A percentile compares a stretch with the other conserved stretches of the same genome.
Evolutionary conservation across 176 grass and related monocot genomes (phyloP).

Genomic region (Oryza meridionalis): DNA sequence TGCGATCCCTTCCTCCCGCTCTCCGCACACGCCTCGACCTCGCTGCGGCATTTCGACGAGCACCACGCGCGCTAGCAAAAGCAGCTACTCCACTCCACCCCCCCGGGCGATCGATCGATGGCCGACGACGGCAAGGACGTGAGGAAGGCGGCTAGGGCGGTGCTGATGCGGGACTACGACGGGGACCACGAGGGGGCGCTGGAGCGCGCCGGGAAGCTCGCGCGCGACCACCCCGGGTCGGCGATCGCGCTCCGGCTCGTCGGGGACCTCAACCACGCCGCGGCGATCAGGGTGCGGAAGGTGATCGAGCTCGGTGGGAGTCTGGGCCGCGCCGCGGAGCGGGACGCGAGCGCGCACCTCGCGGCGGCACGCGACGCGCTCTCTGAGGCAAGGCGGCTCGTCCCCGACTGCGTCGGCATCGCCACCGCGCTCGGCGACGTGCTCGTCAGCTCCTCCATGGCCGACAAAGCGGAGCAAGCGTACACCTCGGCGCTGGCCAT

Average conservation of each 20-base stretch:
- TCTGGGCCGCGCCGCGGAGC: background rate
- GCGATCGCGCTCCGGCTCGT: conserved; percentile 21
- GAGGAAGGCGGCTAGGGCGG: conserved; percentile 16
- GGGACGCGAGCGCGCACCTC: background rate
- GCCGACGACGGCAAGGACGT: background rate
- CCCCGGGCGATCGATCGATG: background rate
- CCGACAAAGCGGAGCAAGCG: conserved; percentile 15
- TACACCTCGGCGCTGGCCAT: conserved; percentile 7
- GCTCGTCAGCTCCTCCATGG: background rate
- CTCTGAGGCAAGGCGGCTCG: background rate
- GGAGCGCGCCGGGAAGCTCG: background rate
- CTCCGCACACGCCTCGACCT: no score
- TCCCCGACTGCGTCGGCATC: conserved; percentile 38
- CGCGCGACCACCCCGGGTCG: background rate
- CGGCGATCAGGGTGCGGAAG: background rate
- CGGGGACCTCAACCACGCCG: conserved; percentile 17
- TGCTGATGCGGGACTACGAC: conserved; percentile 23
- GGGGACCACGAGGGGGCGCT: background rate
- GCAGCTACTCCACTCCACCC: no score
- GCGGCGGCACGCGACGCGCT: background rate
- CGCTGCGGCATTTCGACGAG: background rate
- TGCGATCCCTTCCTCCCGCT: no score
- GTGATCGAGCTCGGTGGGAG: background rate
- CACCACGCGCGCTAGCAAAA: background rate
- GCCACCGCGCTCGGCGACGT: conserved; percentile 33